These are phyloP conservation scores for Backusella westeae DNA, from an alignment of 192 early-diverging fungal species.

Conservation along the genomic window DNA sequence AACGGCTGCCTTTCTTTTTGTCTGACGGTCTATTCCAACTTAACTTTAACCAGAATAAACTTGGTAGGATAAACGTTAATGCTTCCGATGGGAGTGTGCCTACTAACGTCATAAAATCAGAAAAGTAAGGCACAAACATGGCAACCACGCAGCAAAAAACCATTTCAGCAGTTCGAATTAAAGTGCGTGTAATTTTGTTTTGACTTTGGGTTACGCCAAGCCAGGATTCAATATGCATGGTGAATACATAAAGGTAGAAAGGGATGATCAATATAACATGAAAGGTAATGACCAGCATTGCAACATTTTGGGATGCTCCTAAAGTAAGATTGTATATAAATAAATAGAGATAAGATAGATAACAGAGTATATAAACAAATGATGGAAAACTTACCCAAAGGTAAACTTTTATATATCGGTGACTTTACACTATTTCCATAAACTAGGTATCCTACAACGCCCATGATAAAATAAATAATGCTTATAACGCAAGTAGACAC, in stretches of 20 bases:
- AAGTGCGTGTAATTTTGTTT: slow-evolving; percentile 27
- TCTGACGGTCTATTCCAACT: slow-evolving; percentile 40
- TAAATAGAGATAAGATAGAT: not conserved
- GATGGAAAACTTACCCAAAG: slow-evolving; percentile 44
- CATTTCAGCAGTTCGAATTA: slow-evolving; percentile 55
- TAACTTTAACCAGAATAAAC: slow-evolving; percentile 72
- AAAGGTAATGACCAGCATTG: slow-evolving; percentile 69
- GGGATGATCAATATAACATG: slow-evolving; percentile 81
- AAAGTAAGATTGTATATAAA: not conserved
- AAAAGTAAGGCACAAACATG: slow-evolving; percentile 72
- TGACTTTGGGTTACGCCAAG: slow-evolving; percentile 20
- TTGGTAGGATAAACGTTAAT: slow-evolving; percentile 78
- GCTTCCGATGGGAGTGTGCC: slow-evolving; percentile 69
- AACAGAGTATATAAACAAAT: slow-evolving; percentile 47
- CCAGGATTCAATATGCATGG: slow-evolving; percentile 68
- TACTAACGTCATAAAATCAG: slow-evolving; percentile 70
- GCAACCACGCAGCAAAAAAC: slow-evolving; percentile 56
- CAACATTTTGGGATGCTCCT: slow-evolving; percentile 53
- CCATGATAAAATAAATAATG: slow-evolving; percentile 65
- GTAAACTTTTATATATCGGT: slow-evolving; percentile 72
- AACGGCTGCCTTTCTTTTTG: not conserved
- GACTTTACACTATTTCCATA: slow-evolving; percentile 67
- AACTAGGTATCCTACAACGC: slow-evolving; percentile 65
- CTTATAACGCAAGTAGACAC: slow-evolving; percentile 62
- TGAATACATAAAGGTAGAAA: slow-evolving; percentile 69